A percentile compares a stretch with the other conserved stretches of the same genome.
phyloP scores from a whole-genome alignment of 2,329 filamentous ascomycete species.

The Talaromyces piceae region DNA sequence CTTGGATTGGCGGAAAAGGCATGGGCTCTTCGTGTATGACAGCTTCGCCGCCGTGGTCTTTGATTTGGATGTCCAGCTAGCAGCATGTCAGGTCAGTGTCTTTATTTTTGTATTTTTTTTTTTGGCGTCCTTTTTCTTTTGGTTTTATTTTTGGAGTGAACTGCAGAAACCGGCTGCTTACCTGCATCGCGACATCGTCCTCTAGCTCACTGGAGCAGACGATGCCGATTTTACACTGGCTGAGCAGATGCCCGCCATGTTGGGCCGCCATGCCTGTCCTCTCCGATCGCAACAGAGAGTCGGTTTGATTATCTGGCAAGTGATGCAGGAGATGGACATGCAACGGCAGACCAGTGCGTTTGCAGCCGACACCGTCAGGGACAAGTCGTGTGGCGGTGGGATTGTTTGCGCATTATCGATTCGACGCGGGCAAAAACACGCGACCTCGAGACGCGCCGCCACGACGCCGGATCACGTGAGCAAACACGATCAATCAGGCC shows the following conservation, averaged over 20 bases:
- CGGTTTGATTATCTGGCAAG: not conserved
- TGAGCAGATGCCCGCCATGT: conserved; percentile 31
- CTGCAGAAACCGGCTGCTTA: conserved; percentile 20
- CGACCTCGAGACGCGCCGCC: conserved; percentile 14
- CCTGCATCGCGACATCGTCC: conserved; percentile 34
- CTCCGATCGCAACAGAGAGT: not conserved
- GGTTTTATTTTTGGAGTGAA: too few species aligned
- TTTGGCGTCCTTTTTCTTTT: too few species aligned
- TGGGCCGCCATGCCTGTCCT: conserved; percentile 5
- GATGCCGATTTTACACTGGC: conserved; percentile 40
- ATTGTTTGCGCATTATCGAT: not conserved
- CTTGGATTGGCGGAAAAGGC: conserved; percentile 31
- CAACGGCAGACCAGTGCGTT: too few species aligned
- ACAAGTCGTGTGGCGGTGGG: not conserved
- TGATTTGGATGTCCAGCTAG: conserved; percentile 42
- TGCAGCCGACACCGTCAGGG: not conserved
- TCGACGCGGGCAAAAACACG: conserved; percentile 14
- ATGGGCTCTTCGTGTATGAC: conserved; percentile 33
- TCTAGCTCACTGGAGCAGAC: conserved; percentile 36
- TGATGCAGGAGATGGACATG: too few species aligned
- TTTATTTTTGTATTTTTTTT: not conserved
- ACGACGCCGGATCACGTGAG: conserved; percentile 21
- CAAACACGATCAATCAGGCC: too few species aligned
- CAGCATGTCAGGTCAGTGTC: not conserved
- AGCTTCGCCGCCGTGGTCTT: conserved; percentile 43